Percentiles rank a stretch among this genome's conserved stretches.
phyloP scores from a whole-genome alignment of 148 eudicot genomes.

The Gaultheria prostrata region DNA sequence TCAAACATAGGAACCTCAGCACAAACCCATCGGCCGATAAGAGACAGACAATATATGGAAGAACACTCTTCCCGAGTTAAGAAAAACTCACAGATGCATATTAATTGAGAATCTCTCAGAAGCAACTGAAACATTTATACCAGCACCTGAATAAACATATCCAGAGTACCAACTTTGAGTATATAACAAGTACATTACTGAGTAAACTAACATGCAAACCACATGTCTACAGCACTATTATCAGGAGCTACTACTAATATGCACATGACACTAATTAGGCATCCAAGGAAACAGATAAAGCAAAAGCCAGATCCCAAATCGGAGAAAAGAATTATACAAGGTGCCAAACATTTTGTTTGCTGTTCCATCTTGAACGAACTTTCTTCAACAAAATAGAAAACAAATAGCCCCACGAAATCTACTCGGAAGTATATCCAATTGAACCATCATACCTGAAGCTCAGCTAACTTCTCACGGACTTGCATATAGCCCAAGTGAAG shows the following conservation, averaged over 20 bases:
- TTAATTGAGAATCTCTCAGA: conserved; percentile 67
- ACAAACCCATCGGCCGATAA: conserved; percentile 10
- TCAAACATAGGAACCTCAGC: conserved; percentile 13
- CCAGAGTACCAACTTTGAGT: conserved; percentile 38
- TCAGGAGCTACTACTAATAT: not conserved
- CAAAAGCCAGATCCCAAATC: not conserved
- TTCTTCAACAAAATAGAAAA: not conserved
- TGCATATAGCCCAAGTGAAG: conserved; percentile 98
- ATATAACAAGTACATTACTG: conserved; percentile 10
- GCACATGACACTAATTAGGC: not conserved
- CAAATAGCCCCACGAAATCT: not conserved
- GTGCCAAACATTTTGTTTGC: not conserved
- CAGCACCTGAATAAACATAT: conserved; percentile 86
- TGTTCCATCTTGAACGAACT: not conserved
- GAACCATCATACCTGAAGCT: conserved; percentile 62
- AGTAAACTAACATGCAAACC: conserved; percentile 13
- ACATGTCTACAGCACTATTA: not conserved
- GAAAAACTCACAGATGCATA: conserved; percentile 84
- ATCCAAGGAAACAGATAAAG: conserved; percentile 11
- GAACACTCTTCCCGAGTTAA: conserved; percentile 55
- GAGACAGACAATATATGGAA: conserved; percentile 22
- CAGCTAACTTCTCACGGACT: conserved; percentile 91
- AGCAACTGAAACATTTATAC: conserved; percentile 63
- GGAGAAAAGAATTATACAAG: not conserved
- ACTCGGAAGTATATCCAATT: not conserved